Conservation (phyloP, 169 alveolate genomes). For the Fabrea salina region DNA sequence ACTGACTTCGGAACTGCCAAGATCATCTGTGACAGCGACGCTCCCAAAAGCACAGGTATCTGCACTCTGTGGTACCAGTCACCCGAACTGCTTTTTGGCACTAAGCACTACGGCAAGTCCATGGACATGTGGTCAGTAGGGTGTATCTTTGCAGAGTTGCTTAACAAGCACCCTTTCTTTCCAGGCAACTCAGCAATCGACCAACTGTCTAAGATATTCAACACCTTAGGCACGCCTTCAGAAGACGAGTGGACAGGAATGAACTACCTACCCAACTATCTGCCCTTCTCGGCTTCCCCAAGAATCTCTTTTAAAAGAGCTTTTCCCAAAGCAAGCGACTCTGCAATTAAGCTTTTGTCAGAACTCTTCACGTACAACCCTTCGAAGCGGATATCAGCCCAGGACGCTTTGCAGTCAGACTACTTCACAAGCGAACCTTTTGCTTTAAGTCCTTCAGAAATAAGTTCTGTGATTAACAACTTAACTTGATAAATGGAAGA, state of each 20-base stretch:
- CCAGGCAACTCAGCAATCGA: constrained; percentile 86
- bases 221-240: constrained; percentile 90
- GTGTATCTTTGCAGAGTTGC: constrained; percentile 91
- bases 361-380: constrained; percentile 61
- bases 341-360: neutral
- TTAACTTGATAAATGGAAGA: too few relatives aligned
- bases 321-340: constrained; percentile 1
- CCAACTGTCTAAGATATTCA: constrained; percentile 85
- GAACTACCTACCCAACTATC: constrained; percentile 5
- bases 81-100: constrained; percentile 96
- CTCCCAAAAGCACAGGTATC: constrained; percentile 92
- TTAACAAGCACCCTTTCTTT: constrained; percentile 85
- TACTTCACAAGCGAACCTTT: constrained; percentile 48
- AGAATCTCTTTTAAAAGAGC: neutral
- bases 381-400: constrained; percentile 60
- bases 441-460: neutral
- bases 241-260: constrained; percentile 36
- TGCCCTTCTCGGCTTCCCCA: constrained; percentile 3
- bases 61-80: constrained; percentile 98
- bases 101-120: constrained; percentile 90
- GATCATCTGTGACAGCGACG: constrained; percentile 65
- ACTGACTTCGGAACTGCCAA: constrained; percentile 91
- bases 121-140: constrained; percentile 98
- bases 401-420: constrained; percentile 60
- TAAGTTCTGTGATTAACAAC: too few relatives aligned